These are phyloP conservation scores for Datisca glomerata DNA, from an alignment of 306 rosid species.

Conservation along the genomic window DNA sequence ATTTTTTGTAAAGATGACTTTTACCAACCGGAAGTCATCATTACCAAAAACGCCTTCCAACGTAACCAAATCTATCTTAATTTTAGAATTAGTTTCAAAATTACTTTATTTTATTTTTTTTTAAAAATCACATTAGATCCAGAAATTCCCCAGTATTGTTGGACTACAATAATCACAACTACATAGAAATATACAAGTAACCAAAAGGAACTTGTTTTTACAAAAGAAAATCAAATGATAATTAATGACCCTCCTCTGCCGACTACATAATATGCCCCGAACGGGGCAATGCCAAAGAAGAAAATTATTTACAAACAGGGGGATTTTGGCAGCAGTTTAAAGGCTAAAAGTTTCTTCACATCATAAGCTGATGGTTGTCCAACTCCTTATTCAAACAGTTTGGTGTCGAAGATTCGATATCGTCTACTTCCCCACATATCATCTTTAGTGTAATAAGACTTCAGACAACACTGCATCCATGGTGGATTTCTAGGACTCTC, in stretches of 20 bases:
- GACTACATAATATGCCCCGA: neutral
- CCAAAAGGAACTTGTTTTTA: neutral
- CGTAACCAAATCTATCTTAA: no score
- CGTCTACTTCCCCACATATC: conserved; percentile 22
- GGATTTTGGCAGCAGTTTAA: neutral
- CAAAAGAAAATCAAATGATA: neutral
- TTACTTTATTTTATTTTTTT: no score
- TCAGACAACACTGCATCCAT: conserved; percentile 51
- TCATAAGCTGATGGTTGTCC: neutral
- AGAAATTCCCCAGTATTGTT: no score
- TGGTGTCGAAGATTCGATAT: conserved; percentile 37
- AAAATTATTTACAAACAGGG: neutral
- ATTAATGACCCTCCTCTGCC: neutral
- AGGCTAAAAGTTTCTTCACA: neutral
- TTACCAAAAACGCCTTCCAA: no score
- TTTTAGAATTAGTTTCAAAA: no score
- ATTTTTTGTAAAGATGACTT: no score
- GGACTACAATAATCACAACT: no score
- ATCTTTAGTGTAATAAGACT: conserved; percentile 22
- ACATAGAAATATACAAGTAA: no score
- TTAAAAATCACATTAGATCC: no score
- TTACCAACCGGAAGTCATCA: no score
- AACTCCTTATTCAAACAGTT: neutral
- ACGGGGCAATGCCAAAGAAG: neutral
- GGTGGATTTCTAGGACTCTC: conserved; percentile 48